These are phyloP conservation scores for Actinidia arguta DNA, from an alignment of 179 eudicot genomes.

Conservation along the genomic window DNA sequence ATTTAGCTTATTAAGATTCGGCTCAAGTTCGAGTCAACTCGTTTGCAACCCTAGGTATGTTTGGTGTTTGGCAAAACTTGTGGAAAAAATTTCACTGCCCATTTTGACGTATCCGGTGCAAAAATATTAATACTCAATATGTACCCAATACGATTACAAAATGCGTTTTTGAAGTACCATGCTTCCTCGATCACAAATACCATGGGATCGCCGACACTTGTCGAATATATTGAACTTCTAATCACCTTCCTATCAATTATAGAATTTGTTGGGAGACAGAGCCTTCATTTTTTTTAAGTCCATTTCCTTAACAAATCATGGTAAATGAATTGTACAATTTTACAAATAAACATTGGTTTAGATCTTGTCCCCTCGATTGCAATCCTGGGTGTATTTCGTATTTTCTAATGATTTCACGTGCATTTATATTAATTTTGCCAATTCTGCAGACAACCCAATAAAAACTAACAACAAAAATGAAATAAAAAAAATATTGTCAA, in stretches of 20 bases:
- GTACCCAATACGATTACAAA: too few relatives aligned
- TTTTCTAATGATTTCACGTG: constrained; percentile 36
- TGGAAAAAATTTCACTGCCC: too few relatives aligned
- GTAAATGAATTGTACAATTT: not conserved
- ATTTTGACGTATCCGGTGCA: too few relatives aligned
- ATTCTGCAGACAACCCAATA: constrained; percentile 15
- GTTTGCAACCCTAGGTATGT: too few relatives aligned
- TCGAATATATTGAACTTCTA: not conserved
- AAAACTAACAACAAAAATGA: not conserved
- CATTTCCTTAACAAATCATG: not conserved
- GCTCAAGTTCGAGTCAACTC: too few relatives aligned
- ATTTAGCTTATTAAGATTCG: too few relatives aligned
- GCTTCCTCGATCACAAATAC: too few relatives aligned
- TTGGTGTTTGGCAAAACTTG: too few relatives aligned
- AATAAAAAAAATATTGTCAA: not conserved
- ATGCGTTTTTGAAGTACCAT: too few relatives aligned
- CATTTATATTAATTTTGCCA: constrained; percentile 16
- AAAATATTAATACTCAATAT: too few relatives aligned
- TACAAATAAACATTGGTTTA: constrained; percentile 19
- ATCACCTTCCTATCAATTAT: constrained; percentile 20
- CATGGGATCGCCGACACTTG: constrained; percentile 2
- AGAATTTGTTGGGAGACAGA: not conserved
- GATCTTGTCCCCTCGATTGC: constrained; percentile 28
- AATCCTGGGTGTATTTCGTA: constrained; percentile 20
- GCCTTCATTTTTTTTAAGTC: constrained; percentile 23